A percentile compares a stretch with the other conserved stretches of the same genome.
phyloP scores from a whole-genome alignment of 768 basidiomycete species.

The Russula compacta region DNA sequence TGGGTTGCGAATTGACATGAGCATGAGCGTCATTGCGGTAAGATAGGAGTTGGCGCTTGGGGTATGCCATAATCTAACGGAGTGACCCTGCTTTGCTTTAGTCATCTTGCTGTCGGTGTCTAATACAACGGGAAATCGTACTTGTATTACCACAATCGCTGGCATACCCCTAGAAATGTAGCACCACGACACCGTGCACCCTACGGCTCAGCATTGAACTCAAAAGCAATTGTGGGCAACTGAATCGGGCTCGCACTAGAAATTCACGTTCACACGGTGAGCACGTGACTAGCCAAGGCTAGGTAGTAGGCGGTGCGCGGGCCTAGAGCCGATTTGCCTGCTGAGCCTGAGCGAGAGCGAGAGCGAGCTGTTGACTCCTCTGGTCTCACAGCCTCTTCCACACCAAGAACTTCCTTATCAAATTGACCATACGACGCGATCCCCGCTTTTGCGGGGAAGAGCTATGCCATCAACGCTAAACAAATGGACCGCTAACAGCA shows the following conservation, averaged over 20 bases:
- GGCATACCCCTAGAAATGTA: not conserved
- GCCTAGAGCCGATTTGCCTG: not conserved
- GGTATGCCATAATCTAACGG: too few relatives aligned
- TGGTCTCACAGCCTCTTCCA: not conserved
- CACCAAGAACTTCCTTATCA: not conserved
- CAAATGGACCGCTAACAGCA: conserved; percentile 70
- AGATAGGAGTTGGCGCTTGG: not conserved
- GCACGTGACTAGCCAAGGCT: not conserved
- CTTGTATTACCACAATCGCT: too few relatives aligned
- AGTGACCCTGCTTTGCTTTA: too few relatives aligned
- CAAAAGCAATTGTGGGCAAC: too few relatives aligned
- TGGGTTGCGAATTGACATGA: not conserved
- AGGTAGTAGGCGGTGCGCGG: not conserved
- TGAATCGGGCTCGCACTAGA: too few relatives aligned
- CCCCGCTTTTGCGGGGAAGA: conserved; percentile 53
- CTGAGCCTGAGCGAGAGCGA: not conserved
- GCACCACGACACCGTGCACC: not conserved
- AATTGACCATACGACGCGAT: not conserved
- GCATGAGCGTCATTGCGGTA: not conserved
- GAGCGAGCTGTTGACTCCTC: not conserved
- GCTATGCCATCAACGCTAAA: conserved; percentile 52
- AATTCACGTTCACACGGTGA: not conserved
- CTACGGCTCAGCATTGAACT: too few relatives aligned
- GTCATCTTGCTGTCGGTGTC: too few relatives aligned
- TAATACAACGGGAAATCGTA: too few relatives aligned